phyloP scores from a whole-genome alignment of 257 asterid genomes.

The Fraxinus anomala region DNA sequence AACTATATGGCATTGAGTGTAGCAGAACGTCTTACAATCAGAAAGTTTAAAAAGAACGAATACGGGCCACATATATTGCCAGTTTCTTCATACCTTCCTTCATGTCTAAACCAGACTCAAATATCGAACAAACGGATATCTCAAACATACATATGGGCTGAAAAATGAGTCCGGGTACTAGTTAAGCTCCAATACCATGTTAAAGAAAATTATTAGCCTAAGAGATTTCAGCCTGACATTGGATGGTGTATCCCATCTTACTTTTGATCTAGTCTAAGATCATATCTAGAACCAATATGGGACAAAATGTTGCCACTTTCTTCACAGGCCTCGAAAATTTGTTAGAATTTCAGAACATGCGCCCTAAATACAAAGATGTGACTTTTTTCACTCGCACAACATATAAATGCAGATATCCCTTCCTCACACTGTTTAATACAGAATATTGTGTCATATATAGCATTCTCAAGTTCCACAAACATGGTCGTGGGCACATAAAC shows the following conservation, averaged over 20 bases:
- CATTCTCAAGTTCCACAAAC: slow-evolving; percentile 11
- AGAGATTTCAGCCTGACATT: too few relatives aligned
- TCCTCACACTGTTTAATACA: not conserved
- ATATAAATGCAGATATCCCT: not conserved
- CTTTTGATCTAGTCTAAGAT: not conserved
- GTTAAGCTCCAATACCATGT: too few relatives aligned
- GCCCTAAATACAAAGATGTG: not conserved
- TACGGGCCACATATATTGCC: too few relatives aligned
- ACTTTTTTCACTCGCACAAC: not conserved
- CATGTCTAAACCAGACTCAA: too few relatives aligned
- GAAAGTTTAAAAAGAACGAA: too few relatives aligned
- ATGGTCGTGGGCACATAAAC: not conserved
- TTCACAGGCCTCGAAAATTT: not conserved
- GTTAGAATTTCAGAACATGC: not conserved
- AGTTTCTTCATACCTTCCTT: too few relatives aligned
- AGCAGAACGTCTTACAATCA: too few relatives aligned
- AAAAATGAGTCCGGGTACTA: too few relatives aligned
- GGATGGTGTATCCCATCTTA: not conserved
- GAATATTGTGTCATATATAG: not conserved
- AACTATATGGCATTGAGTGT: too few relatives aligned
- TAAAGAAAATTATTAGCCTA: too few relatives aligned
- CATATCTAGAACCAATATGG: not conserved
- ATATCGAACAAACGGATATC: too few relatives aligned
- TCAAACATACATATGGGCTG: too few relatives aligned
- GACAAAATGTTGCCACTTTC: not conserved